These are phyloP conservation scores for Penicillium paxilli DNA, from an alignment of 495 filamentous ascomycete genomes.

Conservation along the genomic window DNA sequence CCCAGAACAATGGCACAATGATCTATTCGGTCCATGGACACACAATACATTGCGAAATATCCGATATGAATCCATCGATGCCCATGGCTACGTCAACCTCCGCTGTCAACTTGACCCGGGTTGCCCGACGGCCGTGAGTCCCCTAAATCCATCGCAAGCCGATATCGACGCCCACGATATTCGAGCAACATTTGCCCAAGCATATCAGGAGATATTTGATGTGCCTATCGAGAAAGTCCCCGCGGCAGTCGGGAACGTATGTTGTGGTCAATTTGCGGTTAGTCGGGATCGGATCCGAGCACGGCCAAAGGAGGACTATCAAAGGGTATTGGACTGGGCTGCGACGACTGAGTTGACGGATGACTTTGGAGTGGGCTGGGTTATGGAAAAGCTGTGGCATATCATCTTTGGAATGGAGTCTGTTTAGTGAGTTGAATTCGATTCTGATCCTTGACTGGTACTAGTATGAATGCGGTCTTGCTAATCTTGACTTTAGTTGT, in stretches of 20 bases:
- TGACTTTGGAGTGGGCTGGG: constrained; percentile 43
- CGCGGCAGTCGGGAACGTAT: constrained; percentile 41
- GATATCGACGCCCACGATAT: constrained; percentile 39
- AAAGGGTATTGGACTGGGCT: constrained; percentile 45
- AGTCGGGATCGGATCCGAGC: constrained; percentile 40
- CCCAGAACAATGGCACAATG: constrained; percentile 46
- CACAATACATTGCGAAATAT: constrained; percentile 27
- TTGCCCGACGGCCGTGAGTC: constrained; percentile 34
- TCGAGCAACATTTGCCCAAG: constrained; percentile 32
- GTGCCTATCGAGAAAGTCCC: constrained; percentile 31
- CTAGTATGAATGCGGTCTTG: no score
- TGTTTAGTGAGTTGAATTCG: constrained; percentile 30
- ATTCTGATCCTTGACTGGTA: not conserved
- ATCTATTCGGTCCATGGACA: constrained; percentile 38
- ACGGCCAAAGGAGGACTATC: constrained; percentile 42
- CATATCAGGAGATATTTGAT: constrained; percentile 36
- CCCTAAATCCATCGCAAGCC: constrained; percentile 27
- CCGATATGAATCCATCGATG: constrained; percentile 38
- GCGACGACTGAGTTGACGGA: constrained; percentile 32
- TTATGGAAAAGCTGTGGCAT: constrained; percentile 42
- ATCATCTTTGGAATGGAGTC: constrained; percentile 9
- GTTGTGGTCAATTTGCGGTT: constrained; percentile 52
- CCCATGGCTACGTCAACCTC: constrained; percentile 41
- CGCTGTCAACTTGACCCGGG: constrained; percentile 40
- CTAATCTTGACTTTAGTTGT: constrained; percentile 23